Evolutionary conservation across 129 eudicot genomes (phyloP), one percentile per base, ranked within the genome.

Genomic region (Lactuca saligna): DNA sequence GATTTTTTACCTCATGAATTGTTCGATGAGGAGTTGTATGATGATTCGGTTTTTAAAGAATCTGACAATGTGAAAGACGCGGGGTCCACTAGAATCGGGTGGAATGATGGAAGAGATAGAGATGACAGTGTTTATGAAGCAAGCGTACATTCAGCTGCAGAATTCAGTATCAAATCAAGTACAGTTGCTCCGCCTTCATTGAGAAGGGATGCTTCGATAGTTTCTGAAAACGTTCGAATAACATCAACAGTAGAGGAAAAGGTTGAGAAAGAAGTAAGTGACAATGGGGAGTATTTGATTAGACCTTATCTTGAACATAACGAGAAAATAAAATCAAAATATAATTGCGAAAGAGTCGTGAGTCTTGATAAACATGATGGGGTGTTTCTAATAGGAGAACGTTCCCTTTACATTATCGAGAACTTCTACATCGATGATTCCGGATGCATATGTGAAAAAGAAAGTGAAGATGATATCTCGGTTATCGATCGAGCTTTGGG

Each of bases 351-450:
- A 79, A 78, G 99, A 75, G 99, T 94, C 50, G 87, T 85, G 16
- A 94, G 91, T 50, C 96, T 94, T 44, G 99, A 94, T 76, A 94
- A 94, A 72, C 99, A 94, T 69, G 99, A 94, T 59, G 99, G 99
- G 6, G 83, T 94, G 55, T 94, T 94, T 82, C 80, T 94, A 62
- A 87, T 94, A 5, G 99, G 99, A 85, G 99, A 90, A 82, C 87
- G 78, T 16, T 89, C 85, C 42, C 71, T 94, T 48, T 94, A 94
- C 25, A 81, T 94, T 42, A 94, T 94, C 35, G 99, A 94, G 82
- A 94, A 90, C 63, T 94, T 87, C 69, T 94, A 85, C 71, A 82
- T 94, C 55, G 97, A 94, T 72, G 93, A 85, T 71, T 73, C 94
- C 29, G 97, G 97, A 70, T 85, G 96, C 80, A 82, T 94, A 46